Evolutionary conservation across 2,329 filamentous ascomycete genomes (phyloP), one percentile per base, ranked within the genome.

Genomic region (Colletotrichum eremochloae): DNA sequence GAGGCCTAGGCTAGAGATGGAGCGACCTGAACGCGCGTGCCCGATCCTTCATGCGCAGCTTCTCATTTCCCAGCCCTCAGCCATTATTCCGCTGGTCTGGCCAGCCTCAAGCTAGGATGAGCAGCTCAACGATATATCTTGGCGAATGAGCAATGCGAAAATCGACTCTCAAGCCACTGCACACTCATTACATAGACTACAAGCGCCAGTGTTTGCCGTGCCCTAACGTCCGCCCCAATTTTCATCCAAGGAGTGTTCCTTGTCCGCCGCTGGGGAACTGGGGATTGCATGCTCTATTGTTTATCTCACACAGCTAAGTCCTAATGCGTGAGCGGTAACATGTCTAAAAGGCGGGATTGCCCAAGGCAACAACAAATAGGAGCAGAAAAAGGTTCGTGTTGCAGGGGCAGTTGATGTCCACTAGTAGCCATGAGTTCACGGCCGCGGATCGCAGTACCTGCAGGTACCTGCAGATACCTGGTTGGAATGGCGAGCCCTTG

Each of bases 271-370:
- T 46, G 44, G 42, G 62, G 48, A 50, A 58, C 65, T 53, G 65
- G 68, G 64, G 58, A 63, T 58, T n/a, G 52, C 58, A 63, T 68
- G 68, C 52, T 58, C 44, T 11, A n/a, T 63, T 53, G 58, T 68
- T 71, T 71, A 68, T 63, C 44, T 58, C 58, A 44, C 18, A 63
- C 42, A 15, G 29, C 52, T 14, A 57, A 55, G 44, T 60, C 56
- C 38, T 29, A 58, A 36, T 46, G 36, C 46, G 15, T 14, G 57
- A 58, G 58, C 58, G 52, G 65, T 63, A 53, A 63, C 44, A 33
- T 52, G 29, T 20, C 42, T 52, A 38, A 42, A 24, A 44, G 62
- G 29, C 36, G 18, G 31, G 36, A 63, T 52, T 52, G 9, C 56
- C 44, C 52, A 46, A 65, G 7, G 24, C 11, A 29, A 42, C 24